phyloP scores from a whole-genome alignment of 352 stramenopile genomes.

The Thalassiosira delicatula region DNA sequence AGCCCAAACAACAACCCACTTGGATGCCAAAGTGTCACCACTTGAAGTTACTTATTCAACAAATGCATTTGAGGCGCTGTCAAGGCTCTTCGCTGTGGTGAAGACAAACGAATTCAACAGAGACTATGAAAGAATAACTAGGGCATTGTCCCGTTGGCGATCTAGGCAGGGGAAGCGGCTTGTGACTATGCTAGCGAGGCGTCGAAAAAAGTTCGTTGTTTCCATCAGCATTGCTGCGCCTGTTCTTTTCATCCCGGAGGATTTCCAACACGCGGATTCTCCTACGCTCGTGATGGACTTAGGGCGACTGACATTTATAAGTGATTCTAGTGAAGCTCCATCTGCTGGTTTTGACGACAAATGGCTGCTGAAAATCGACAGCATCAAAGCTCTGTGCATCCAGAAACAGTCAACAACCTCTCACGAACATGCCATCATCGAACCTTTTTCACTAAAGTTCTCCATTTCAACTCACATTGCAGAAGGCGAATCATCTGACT shows the following conservation, averaged over 20 bases:
- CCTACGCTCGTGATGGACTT: slow-evolving; percentile 73
- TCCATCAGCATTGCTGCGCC: slow-evolving; percentile 73
- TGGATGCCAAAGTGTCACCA: slow-evolving; percentile 57
- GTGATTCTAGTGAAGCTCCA: background rate
- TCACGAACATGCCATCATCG: slow-evolving; percentile 66
- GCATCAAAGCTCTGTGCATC: slow-evolving; percentile 36
- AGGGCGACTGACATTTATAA: slow-evolving; percentile 63
- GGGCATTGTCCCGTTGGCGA: slow-evolving; percentile 62
- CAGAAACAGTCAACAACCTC: slow-evolving; percentile 9
- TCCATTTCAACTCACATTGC: slow-evolving; percentile 65
- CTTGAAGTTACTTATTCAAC: slow-evolving; percentile 79
- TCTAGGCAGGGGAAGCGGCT: slow-evolving; percentile 64
- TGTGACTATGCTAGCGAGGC: slow-evolving; percentile 64
- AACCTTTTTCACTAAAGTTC: slow-evolving; percentile 80
- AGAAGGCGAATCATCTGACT: slow-evolving; percentile 1
- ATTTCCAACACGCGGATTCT: slow-evolving; percentile 54
- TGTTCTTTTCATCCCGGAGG: slow-evolving; percentile 73
- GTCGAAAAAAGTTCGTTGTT: slow-evolving; percentile 72
- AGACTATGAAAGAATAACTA: slow-evolving; percentile 71
- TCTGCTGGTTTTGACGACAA: slow-evolving; percentile 61
- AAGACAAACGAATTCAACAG: slow-evolving; percentile 72
- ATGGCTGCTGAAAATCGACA: slow-evolving; percentile 64
- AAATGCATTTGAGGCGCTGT: slow-evolving; percentile 68
- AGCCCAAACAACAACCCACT: slow-evolving; percentile 39
- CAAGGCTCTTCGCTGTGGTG: slow-evolving; percentile 65